These are phyloP conservation scores for Pestalotiopsis sp. DNA, from an alignment of 2,329 filamentous ascomycete genomes.

Conservation along the genomic window DNA sequence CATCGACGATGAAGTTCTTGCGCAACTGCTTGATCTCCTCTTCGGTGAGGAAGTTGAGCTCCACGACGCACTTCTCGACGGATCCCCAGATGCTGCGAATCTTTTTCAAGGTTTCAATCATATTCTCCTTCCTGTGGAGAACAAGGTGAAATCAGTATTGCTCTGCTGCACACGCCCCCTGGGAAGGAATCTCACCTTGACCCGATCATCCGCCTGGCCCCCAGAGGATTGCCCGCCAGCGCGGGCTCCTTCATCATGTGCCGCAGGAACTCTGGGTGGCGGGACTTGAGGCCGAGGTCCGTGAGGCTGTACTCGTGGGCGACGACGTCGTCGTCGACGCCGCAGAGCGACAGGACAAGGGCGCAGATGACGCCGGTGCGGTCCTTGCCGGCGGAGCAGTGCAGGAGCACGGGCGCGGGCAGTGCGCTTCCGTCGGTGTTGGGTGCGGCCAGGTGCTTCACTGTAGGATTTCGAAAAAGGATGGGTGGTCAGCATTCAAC, in stretches of 20 bases:
- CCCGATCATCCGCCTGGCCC: conserved; percentile 46
- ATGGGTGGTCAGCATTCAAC: conserved; percentile 38
- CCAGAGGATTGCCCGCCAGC: conserved; percentile 44
- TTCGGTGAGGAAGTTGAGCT: conserved; percentile 56
- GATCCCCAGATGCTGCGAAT: conserved; percentile 62
- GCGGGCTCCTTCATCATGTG: conserved; percentile 51
- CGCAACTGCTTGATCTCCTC: conserved; percentile 47
- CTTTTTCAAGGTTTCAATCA: conserved; percentile 51
- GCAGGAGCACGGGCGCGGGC: conserved; percentile 35
- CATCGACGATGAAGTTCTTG: conserved; percentile 29
- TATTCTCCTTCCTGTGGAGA: conserved; percentile 42
- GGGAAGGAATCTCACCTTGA: conserved; percentile 35
- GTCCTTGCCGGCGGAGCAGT: conserved; percentile 72
- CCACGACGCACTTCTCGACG: conserved; percentile 61
- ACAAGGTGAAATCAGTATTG: not conserved
- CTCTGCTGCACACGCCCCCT: too few relatives aligned
- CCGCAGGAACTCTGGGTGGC: conserved; percentile 34
- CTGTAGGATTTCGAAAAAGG: not conserved
- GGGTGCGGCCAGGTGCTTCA: conserved; percentile 3
- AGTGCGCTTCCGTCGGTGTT: not conserved
- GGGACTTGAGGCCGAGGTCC: conserved; percentile 49
- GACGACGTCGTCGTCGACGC: conserved; percentile 52
- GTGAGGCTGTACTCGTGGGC: conserved; percentile 64
- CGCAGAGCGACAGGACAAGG: conserved; percentile 58
- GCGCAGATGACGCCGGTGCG: conserved; percentile 66